Conservation (phyloP, 441 rosid species). For the Jatropha multifida region DNA sequence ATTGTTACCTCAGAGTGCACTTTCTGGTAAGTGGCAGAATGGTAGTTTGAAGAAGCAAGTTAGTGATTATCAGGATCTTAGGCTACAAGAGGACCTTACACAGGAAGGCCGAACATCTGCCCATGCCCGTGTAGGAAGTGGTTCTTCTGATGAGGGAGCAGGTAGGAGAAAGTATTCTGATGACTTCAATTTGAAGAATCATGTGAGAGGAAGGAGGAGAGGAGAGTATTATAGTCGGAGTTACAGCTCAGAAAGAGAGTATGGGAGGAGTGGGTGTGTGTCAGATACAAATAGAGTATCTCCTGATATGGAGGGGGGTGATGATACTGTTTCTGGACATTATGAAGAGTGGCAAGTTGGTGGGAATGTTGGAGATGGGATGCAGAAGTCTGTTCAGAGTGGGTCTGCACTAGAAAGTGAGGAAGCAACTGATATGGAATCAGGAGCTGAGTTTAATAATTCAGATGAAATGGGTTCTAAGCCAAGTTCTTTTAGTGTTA, state of each 20-base stretch:
- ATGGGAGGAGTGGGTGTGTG: slow-evolving; percentile 71
- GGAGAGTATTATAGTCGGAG: slow-evolving; percentile 52
- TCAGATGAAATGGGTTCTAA: slow-evolving; percentile 55
- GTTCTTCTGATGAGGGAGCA: slow-evolving; percentile 40
- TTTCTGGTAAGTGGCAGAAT: slow-evolving; percentile 76
- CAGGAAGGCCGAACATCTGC: slow-evolving; percentile 54
- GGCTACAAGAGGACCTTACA: slow-evolving; percentile 59
- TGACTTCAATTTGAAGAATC: slow-evolving; percentile 53
- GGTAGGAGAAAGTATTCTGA: slow-evolving; percentile 66
- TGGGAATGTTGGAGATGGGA: slow-evolving; percentile 51
- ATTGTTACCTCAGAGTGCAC: slow-evolving; percentile 51
- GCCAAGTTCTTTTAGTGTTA: slow-evolving; percentile 49
- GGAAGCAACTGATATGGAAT: slow-evolving; percentile 54
- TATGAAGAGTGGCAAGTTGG: slow-evolving; percentile 57
- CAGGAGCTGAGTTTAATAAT: slow-evolving; percentile 43
- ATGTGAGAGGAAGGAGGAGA: slow-evolving; percentile 62
- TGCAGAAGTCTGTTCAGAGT: slow-evolving; percentile 46
- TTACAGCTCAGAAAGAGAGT: slow-evolving; percentile 59
- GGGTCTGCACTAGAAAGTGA: slow-evolving; percentile 41
- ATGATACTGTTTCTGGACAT: slow-evolving; percentile 49
- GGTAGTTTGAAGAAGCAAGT: slow-evolving; percentile 59
- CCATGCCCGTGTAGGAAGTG: slow-evolving; percentile 47
- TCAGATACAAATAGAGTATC: slow-evolving; percentile 58
- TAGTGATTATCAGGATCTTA: slow-evolving; percentile 54
- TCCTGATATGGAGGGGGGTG: slow-evolving; percentile 53